These are phyloP conservation scores for Parmales sp. DNA, from an alignment of 108 stramenopile genomes.

Conservation along the genomic window DNA sequence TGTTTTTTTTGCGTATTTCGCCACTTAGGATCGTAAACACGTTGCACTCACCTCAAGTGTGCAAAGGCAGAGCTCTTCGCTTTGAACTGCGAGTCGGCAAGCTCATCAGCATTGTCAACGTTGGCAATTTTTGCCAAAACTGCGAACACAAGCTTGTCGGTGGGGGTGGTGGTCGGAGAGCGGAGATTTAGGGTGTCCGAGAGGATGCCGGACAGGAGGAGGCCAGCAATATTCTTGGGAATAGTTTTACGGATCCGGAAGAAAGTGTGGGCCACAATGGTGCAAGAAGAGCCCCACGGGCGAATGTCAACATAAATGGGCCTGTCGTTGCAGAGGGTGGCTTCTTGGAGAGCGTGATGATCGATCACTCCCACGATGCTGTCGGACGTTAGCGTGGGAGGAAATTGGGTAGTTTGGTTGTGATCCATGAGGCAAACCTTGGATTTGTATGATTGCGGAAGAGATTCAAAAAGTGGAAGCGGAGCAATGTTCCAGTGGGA, in stretches of 20 bases:
- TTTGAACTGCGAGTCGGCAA: slow-evolving; percentile 56
- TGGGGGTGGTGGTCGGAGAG: slow-evolving; percentile 63
- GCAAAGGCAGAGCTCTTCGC: slow-evolving; percentile 43
- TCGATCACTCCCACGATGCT: slow-evolving; percentile 62
- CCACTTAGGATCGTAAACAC: too few species aligned
- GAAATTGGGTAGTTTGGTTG: slow-evolving; percentile 59
- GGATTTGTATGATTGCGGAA: slow-evolving; percentile 25
- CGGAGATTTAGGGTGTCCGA: slow-evolving; percentile 58
- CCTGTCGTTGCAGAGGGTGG: slow-evolving; percentile 56
- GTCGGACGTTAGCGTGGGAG: slow-evolving; percentile 45
- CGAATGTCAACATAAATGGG: slow-evolving; percentile 71
- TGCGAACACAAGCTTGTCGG: slow-evolving; percentile 57
- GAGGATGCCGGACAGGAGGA: slow-evolving; percentile 57
- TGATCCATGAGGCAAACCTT: slow-evolving; percentile 61
- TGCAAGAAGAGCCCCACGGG: slow-evolving; percentile 61
- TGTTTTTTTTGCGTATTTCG: too few species aligned
- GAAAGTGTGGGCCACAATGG: slow-evolving; percentile 59
- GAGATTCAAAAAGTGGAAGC: neutral
- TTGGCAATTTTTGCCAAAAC: slow-evolving; percentile 45
- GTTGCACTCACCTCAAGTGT: too few species aligned
- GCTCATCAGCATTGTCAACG: slow-evolving; percentile 45
- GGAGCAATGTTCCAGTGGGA: slow-evolving; percentile 18
- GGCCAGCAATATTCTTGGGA: slow-evolving; percentile 32
- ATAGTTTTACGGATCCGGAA: slow-evolving; percentile 33
- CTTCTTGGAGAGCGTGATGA: slow-evolving; percentile 64